These are phyloP conservation scores for Scutellaria baicalensis DNA, from an alignment of 257 asterid species.

Conservation along the genomic window DNA sequence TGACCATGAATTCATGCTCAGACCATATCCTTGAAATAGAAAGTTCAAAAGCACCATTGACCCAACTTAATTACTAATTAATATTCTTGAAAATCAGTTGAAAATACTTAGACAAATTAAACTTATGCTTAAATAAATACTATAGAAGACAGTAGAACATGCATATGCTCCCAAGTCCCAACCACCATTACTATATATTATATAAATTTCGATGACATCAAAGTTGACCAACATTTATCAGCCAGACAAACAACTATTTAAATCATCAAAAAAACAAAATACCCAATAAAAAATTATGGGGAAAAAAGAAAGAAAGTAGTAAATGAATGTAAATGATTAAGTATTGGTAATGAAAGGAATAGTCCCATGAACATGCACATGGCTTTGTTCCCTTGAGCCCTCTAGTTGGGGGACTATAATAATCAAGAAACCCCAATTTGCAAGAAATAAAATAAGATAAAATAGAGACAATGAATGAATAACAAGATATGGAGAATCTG, in stretches of 20 bases:
- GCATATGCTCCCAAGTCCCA: constrained; percentile 30
- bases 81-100: not conserved
- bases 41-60: constrained; percentile 14
- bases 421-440: constrained; percentile 19
- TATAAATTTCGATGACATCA: constrained; percentile 12
- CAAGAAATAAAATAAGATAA: constrained; percentile 12
- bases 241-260: constrained; percentile 13
- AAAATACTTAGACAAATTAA: not conserved
- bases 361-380: constrained; percentile 67
- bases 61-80: not conserved
- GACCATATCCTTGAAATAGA: not conserved
- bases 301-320: not conserved
- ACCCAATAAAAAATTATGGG: not conserved
- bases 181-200: constrained; percentile 12
- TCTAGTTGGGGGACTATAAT: constrained; percentile 34
- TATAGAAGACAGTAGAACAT: not conserved
- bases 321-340: constrained; percentile 13
- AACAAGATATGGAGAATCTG: constrained; percentile 44
- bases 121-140: not conserved
- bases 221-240: constrained; percentile 13
- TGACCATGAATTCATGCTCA: constrained; percentile 2
- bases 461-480: not conserved
- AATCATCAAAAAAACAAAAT: not conserved
- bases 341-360: constrained; percentile 31
- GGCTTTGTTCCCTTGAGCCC: constrained; percentile 59